These are phyloP conservation scores for Botrytis tulipae DNA, from an alignment of 2,329 filamentous ascomycete genomes.

Conservation along the genomic window DNA sequence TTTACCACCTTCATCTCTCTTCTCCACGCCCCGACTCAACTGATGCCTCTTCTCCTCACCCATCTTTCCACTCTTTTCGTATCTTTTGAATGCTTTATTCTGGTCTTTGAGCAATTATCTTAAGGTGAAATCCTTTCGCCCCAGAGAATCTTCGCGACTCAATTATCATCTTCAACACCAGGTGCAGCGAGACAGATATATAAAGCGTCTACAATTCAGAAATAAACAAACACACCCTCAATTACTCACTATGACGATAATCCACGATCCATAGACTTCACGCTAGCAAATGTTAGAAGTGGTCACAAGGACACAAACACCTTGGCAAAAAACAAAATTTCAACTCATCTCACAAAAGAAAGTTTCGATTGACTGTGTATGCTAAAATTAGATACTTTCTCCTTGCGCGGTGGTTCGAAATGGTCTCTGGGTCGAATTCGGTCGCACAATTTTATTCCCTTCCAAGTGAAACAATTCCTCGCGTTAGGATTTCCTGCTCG, in stretches of 20 bases:
- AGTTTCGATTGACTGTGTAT: neutral
- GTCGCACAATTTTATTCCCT: neutral
- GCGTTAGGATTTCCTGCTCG: neutral
- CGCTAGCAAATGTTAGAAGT: neutral
- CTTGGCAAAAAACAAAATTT: neutral
- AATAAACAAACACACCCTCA: neutral
- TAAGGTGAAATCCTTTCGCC: neutral
- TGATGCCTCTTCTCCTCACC: neutral
- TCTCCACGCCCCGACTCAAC: neutral
- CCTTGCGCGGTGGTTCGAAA: neutral
- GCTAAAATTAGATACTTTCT: neutral
- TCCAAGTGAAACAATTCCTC: neutral
- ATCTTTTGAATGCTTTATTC: rapidly evolving
- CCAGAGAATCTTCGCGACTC: neutral
- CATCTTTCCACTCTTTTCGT: neutral
- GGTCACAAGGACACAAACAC: neutral
- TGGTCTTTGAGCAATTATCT: neutral
- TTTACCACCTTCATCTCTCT: neutral
- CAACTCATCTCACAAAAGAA: neutral
- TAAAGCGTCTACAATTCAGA: neutral
- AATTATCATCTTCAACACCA: neutral
- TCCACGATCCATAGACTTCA: neutral
- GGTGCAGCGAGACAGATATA: neutral
- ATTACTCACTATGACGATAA: neutral
- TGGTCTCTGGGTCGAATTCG: neutral